Evolutionary conservation across 768 basidiomycete genomes (phyloP), one percentile per base, ranked within the genome.

Genomic region (Suillus bovinus): DNA sequence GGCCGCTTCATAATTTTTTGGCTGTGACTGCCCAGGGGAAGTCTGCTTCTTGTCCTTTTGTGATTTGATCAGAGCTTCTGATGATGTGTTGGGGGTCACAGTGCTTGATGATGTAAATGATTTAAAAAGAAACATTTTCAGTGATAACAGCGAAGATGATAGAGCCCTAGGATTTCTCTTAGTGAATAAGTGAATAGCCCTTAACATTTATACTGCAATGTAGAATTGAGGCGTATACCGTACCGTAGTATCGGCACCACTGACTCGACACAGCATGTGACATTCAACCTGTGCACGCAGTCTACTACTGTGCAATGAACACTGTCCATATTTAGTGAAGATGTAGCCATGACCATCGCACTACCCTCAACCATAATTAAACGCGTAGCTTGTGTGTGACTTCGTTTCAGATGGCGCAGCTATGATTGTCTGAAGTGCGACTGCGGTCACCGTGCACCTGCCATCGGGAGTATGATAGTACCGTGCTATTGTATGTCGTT

Each of bases 1-100:
- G 16, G 60, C 60, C 4, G 38, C 60, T 56, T 61, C 60, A 39
- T 41, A 61, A 42, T 61, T 27, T 27, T 61, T 61, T 3, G 56
- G 34, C 56, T 61, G 60, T 2, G 33, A 55, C 22, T 38, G 55
- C 27, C 24, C 38, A 29, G 38, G 3, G 17, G 55, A 29, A 56
- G 55, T 39, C 55, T 56, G 55, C 24, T 56, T 56, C 38, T 39
- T 39, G 38, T 56, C 27, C 10, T 20, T 11, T 6, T 55, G n/a
- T 36, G 34, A 55, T 34, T 55, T 56, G 24, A 39, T 36, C 55
- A 56, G 17, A 56, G 38, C 55, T 39, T 56, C 55, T 13, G 38
- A 56, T 17, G 55, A 56, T 27, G 55, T 1, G 36, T 56, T 56
- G 17, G 22, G 39, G 27, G 36, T 38, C 14, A 34, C 10, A 5